Evolutionary conservation across 2,329 filamentous ascomycete genomes (phyloP), one percentile per base, ranked within the genome.

Genomic region (Fonsecaea nubica): DNA sequence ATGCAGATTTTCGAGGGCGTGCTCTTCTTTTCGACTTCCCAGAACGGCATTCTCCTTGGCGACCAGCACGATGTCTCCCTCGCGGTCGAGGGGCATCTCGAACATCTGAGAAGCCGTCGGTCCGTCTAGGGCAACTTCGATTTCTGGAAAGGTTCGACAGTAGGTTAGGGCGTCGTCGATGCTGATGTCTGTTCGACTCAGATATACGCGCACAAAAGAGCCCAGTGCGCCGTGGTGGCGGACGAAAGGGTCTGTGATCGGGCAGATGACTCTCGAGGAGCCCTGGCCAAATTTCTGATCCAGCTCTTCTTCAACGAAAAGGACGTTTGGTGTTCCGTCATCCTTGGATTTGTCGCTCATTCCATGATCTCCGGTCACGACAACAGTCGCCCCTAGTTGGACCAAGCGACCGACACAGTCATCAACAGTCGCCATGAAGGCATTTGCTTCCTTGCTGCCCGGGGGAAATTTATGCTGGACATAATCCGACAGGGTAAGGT

Each of bases 401-500:
- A 75, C 71, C 13, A 81, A 69, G 40, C 69, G 71, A n/a, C 74
- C 72, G 18, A 81, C 52, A 1, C 76, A 71, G 0, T 66, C 36
- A 62, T 81, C 80, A 18, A 82, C 69, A 0, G 68, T 71, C 2
- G 66, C 57, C 72, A 81, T 72, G 65, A 81, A 81, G 0, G 75
- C 74, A 57, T 80, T 73, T n/a, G 80, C 73, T 54, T 78, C 78
- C 15, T 73, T 66, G 9, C 71, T 72, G 2, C 77, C 75, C 3
- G 80, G 80, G 0, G 77, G 76, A 69, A 81, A 69, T 61, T 80
- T 81, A 67, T 82, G 80, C 70, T 82, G 80, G n/a, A 82, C 74
- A 59, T 75, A 82, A 66, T 82, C 80, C 2, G 80, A 82, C 1
- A 82, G 71, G 0, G 80, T 82, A 54, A 82, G 71, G 58, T 82